Percentiles rank a stretch among this genome's conserved stretches.
phyloP scores from a whole-genome alignment of 768 basidiomycete genomes.

The Boletus sp. region DNA sequence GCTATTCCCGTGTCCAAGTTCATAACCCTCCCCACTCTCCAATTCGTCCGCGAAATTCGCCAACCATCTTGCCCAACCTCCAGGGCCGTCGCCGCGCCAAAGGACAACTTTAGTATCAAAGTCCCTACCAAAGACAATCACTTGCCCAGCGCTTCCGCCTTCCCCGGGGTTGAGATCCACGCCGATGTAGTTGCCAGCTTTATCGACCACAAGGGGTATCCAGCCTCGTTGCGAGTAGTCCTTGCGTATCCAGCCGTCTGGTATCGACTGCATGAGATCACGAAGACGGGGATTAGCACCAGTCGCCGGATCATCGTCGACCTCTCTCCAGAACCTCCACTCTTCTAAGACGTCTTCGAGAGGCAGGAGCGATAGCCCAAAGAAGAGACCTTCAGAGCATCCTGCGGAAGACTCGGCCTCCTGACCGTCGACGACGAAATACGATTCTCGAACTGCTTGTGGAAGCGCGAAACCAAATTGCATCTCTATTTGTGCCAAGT shows the following conservation, averaged over 20 bases:
- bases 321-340: slow-evolving; percentile 95
- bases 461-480: slow-evolving; percentile 85
- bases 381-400: slow-evolving; percentile 89
- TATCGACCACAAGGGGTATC: slow-evolving; percentile 93
- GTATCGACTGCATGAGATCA: slow-evolving; percentile 82
- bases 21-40: slow-evolving; percentile 86
- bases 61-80: slow-evolving; percentile 95
- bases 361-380: slow-evolving; percentile 89
- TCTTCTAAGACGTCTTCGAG: slow-evolving; percentile 92
- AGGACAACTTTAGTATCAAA: slow-evolving; percentile 98
- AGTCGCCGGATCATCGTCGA: slow-evolving; percentile 83
- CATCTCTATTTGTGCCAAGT: slow-evolving; percentile 78
- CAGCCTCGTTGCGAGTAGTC: slow-evolving; percentile 94
- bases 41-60: slow-evolving; percentile 88
- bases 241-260: slow-evolving; percentile 81
- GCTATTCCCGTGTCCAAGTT: slow-evolving; percentile 54
- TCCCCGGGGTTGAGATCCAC: slow-evolving; percentile 88
- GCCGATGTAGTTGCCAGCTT: slow-evolving; percentile 94
- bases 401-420: slow-evolving; percentile 87
- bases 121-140: slow-evolving; percentile 97
- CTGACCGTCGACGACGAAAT: slow-evolving; percentile 86
- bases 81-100: slow-evolving; percentile 85
- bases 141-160: slow-evolving; percentile 78
- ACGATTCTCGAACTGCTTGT: slow-evolving; percentile 84
- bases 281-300: slow-evolving; percentile 74